phyloP scores from a whole-genome alignment of 305 asterid species.

The Withania somnifera region DNA sequence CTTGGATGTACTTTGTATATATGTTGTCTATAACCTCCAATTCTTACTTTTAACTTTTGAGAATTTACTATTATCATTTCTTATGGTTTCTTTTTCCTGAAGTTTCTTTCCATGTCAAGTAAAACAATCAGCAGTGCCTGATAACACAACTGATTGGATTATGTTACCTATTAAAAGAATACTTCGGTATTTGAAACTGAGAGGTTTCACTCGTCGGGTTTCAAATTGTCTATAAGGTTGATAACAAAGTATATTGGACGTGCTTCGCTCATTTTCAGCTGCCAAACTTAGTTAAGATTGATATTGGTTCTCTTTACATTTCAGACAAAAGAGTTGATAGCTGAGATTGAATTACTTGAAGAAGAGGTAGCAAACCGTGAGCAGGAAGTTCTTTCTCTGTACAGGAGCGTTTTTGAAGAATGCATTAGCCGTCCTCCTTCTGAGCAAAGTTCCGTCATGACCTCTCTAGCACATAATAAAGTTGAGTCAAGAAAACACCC shows the following conservation, averaged over 20 bases:
- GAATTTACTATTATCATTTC: not conserved
- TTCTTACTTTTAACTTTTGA: not conserved
- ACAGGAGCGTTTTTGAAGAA: conserved; percentile 45
- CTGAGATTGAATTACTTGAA: conserved; percentile 54
- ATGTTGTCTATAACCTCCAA: not conserved
- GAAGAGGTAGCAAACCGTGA: conserved; percentile 53
- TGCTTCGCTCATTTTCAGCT: not conserved
- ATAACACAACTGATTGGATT: not conserved
- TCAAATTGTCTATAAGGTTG: not conserved
- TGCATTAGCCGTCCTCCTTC: conserved; percentile 39
- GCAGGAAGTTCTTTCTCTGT: conserved; percentile 46
- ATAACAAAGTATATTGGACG: not conserved
- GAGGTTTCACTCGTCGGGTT: not conserved
- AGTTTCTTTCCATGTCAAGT: not conserved
- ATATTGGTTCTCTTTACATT: not conserved
- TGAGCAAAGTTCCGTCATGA: conserved; percentile 36
- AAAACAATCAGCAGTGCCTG: not conserved
- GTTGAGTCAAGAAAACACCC: conserved; percentile 44
- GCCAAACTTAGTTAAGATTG: not conserved
- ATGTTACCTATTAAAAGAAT: not conserved
- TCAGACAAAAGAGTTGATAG: conserved; percentile 44
- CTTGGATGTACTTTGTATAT: not conserved
- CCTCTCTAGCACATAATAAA: conserved; percentile 47
- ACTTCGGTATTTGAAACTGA: not conserved
- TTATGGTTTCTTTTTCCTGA: not conserved